A percentile compares a stretch with the other conserved stretches of the same genome.
Conservation (phyloP, 139 green algal species). For the Chlorella sp. region DNA sequence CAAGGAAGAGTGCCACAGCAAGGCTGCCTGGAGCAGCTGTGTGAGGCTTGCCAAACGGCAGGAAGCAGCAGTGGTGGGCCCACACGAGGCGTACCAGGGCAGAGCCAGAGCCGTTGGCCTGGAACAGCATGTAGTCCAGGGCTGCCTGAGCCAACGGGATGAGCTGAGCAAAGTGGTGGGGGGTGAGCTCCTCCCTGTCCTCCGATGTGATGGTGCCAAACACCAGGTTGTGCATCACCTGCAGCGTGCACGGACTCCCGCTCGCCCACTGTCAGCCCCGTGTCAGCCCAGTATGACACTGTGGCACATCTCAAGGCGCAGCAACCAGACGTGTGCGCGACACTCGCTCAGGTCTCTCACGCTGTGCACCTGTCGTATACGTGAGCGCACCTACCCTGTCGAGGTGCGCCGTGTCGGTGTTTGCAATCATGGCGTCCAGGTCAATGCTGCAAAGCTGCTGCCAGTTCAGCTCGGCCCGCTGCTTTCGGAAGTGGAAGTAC, state of each 20-base stretch:
- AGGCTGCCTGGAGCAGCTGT: neutral
- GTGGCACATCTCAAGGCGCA: too few species aligned
- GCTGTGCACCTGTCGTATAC: too few species aligned
- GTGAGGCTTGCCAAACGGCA: too few species aligned
- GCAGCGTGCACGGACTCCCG: too few species aligned
- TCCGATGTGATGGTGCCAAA: conserved; percentile 28
- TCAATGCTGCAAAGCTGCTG: conserved; percentile 8
- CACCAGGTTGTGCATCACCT: conserved; percentile 29
- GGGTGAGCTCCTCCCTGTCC: conserved; percentile 35
- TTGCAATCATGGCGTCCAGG: conserved; percentile 10
- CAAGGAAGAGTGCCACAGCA: conserved; percentile 2
- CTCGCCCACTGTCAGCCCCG: too few species aligned
- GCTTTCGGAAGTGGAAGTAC: conserved; percentile 40
- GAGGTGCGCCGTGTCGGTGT: neutral
- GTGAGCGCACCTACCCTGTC: neutral
- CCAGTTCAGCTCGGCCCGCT: conserved; percentile 35
- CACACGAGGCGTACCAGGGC: too few species aligned
- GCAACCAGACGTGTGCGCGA: too few species aligned
- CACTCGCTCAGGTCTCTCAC: too few species aligned
- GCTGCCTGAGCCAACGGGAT: conserved; percentile 30
- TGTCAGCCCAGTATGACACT: too few species aligned
- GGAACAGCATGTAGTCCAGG: conserved; percentile 37
- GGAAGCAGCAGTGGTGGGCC: too few species aligned
- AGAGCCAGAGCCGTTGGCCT: conserved; percentile 29
- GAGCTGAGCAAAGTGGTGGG: conserved; percentile 36